Conservation (phyloP, 805 yeast genomes). For the Suhomyces tanzawaensis region DNA sequence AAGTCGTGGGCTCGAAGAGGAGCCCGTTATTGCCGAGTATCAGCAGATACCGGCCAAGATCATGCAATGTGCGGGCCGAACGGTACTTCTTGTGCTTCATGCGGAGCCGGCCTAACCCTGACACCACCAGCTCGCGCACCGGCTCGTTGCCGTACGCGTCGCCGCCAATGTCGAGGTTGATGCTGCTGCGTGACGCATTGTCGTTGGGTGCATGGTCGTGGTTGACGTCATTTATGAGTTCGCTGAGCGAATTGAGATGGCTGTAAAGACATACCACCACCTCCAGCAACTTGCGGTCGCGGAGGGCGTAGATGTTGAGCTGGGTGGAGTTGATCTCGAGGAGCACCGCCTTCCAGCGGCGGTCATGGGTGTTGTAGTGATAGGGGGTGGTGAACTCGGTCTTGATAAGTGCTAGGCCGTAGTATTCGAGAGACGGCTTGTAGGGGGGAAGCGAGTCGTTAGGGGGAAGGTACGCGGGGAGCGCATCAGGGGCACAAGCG, state of each 20-base stretch:
- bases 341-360: slow-evolving; percentile 37
- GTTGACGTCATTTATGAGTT: slow-evolving; percentile 7
- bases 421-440: slow-evolving; percentile 29
- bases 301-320: slow-evolving; percentile 29
- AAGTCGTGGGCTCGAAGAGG: slow-evolving; percentile 38
- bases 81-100: slow-evolving; percentile 16
- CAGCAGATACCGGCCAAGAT: slow-evolving; percentile 18
- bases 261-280: slow-evolving; percentile 31
- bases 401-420: slow-evolving; percentile 33
- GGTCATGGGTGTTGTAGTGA: slow-evolving; percentile 22
- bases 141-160: slow-evolving; percentile 30
- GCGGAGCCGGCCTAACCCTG: slow-evolving; percentile 18
- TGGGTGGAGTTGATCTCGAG: slow-evolving; percentile 42
- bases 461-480: slow-evolving; percentile 22
- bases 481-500: too few relatives aligned
- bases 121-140: background rate
- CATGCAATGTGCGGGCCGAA: slow-evolving; percentile 14
- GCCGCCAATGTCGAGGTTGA: slow-evolving; percentile 19
- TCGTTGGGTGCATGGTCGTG: slow-evolving; percentile 2
- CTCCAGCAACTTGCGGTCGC: slow-evolving; percentile 18
- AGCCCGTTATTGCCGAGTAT: slow-evolving; percentile 27
- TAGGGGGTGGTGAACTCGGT: slow-evolving; percentile 40
- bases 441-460: slow-evolving; percentile 30
- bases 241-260: slow-evolving; percentile 25
- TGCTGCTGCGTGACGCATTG: background rate